phyloP scores from a whole-genome alignment of 768 basidiomycete genomes.

The Termitomyces sp. region DNA sequence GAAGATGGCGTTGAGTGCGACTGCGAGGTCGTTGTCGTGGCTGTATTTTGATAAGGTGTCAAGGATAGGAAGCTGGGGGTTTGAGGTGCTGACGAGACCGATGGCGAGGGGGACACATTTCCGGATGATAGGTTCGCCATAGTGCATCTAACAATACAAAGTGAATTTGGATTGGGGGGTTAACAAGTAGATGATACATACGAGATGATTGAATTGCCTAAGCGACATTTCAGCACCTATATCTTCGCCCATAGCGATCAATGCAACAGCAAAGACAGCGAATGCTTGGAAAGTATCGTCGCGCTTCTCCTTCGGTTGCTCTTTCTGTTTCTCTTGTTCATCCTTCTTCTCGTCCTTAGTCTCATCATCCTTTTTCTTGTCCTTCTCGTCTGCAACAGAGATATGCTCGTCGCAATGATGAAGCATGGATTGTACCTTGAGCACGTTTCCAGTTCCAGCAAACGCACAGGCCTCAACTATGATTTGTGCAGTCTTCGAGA shows the following conservation, averaged over 20 bases:
- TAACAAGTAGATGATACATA: conserved; percentile 28
- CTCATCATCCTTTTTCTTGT: conserved; percentile 38
- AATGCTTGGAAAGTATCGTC: conserved; percentile 88
- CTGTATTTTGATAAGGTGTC: conserved; percentile 98
- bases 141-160: conserved; percentile 75
- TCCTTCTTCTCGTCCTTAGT: conserved; percentile 38
- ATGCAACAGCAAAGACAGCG: conserved; percentile 87
- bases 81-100: conserved; percentile 91
- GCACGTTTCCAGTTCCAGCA: conserved; percentile 92
- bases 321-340: conserved; percentile 55
- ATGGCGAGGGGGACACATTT: conserved; percentile 93
- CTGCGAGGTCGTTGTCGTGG: conserved; percentile 96
- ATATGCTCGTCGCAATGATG: conserved; percentile 94
- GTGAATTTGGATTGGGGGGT: conserved; percentile 12
- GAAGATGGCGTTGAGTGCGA: conserved; percentile 95
- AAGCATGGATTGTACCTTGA: conserved; percentile 88
- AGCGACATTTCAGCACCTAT: conserved; percentile 98
- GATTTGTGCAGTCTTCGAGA: conserved; percentile 86
- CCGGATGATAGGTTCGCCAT: conserved; percentile 89
- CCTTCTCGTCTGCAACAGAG: conserved; percentile 54
- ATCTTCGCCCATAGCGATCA: conserved; percentile 98
- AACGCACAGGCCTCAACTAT: conserved; percentile 92
- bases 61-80: conserved; percentile 89
- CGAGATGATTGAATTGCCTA: conserved; percentile 94
- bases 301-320: conserved; percentile 33